Evolutionary conservation across 352 stramenopile species (phyloP).

Genomic region (Phytophthora fragariae): DNA sequence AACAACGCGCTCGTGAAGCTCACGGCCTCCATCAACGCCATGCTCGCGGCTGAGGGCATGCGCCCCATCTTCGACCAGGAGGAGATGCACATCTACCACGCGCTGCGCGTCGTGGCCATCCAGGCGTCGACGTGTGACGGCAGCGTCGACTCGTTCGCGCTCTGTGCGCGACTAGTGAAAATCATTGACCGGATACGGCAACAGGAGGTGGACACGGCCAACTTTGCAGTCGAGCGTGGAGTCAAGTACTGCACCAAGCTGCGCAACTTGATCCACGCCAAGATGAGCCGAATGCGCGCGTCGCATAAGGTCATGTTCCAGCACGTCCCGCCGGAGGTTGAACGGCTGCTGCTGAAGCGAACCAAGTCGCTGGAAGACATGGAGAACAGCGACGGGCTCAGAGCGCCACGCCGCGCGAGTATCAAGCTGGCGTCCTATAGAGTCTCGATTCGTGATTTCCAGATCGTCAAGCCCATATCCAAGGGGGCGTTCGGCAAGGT

Average conservation of each 20-base stretch:
- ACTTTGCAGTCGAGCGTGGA: conserved; percentile 57
- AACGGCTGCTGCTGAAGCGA: conserved; percentile 62
- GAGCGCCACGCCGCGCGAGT: conserved; percentile 22
- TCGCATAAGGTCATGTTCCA: conserved; percentile 86
- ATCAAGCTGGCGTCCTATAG: conserved; percentile 53
- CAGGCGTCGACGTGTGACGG: conserved; percentile 77
- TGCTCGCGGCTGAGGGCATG: conserved; percentile 50
- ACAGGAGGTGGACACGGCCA: conserved; percentile 56
- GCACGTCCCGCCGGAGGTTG: conserved; percentile 49
- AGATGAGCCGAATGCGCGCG: conserved; percentile 88
- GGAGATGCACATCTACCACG: conserved; percentile 78
- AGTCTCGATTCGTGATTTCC: conserved; percentile 86
- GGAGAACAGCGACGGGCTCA: conserved; percentile 40
- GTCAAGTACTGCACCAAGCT: conserved; percentile 68
- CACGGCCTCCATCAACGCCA: conserved; percentile 64
- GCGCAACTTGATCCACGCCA: conserved; percentile 80
- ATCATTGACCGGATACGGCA: conserved; percentile 76
- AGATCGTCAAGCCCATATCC: conserved; percentile 91
- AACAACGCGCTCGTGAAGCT: conserved; percentile 71
- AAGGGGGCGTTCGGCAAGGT: conserved; percentile 92
- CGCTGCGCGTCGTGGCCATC: conserved; percentile 72
- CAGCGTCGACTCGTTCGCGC: conserved; percentile 77
- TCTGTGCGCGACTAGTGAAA: conserved; percentile 82
- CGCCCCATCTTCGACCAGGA: conserved; percentile 56
- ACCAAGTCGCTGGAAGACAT: conserved; percentile 84